A percentile compares a stretch with the other conserved stretches of the same genome.
These are phyloP conservation scores for Eutrema heterophyllum DNA, from an alignment of 345 rosid genomes.

Conservation along the genomic window DNA sequence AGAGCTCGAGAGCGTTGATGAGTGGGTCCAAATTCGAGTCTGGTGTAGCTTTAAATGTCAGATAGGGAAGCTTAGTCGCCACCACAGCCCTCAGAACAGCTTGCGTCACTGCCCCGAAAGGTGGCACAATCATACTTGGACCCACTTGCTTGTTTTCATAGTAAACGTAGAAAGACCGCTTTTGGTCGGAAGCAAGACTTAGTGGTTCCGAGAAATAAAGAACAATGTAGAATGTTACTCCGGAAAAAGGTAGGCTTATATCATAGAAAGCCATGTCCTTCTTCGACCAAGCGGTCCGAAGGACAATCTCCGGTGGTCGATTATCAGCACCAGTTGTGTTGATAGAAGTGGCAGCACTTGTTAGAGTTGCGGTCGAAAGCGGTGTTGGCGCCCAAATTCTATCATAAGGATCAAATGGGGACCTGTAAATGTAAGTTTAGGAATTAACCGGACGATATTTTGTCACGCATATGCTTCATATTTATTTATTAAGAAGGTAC, in stretches of 20 bases:
- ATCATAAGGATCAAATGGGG: conserved; percentile 19
- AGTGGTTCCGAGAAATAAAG: conserved; percentile 20
- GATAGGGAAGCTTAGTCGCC: not conserved
- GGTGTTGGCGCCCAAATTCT: conserved; percentile 1
- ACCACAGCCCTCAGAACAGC: not conserved
- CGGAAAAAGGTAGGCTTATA: not conserved
- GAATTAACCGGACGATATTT: not conserved
- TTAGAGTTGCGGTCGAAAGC: not conserved
- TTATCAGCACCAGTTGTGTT: conserved; percentile 10
- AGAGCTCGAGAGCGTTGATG: conserved; percentile 20
- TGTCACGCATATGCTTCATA: too few species aligned
- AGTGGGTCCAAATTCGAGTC: conserved; percentile 21
- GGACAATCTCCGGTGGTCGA: conserved; percentile 25
- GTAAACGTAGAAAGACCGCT: conserved; percentile 5
- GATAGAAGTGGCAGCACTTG: conserved; percentile 9
- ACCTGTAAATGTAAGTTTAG: not conserved
- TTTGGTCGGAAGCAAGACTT: conserved; percentile 11
- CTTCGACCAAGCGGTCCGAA: conserved; percentile 1
- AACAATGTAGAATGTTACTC: conserved; percentile 15
- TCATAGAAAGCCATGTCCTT: not conserved
- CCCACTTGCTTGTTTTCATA: conserved; percentile 13
- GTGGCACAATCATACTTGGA: not conserved
- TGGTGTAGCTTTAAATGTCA: conserved; percentile 10
- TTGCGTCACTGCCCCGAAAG: conserved; percentile 7
- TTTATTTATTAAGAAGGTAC: too few species aligned